These are phyloP conservation scores for Pichia inconspicua DNA, from an alignment of 1,139 yeast species.

Conservation along the genomic window DNA sequence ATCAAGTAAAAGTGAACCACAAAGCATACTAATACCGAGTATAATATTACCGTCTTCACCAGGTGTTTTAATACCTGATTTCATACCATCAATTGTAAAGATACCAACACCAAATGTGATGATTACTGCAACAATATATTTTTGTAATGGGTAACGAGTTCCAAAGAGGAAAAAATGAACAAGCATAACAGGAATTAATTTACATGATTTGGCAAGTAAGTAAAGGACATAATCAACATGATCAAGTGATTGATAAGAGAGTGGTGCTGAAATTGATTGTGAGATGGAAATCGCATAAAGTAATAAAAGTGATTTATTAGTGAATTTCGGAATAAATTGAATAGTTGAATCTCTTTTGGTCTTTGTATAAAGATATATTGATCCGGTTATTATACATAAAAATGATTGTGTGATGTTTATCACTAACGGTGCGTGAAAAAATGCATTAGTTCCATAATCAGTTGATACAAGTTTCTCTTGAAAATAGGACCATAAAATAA, in stretches of 20 bases:
- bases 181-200: slow-evolving; percentile 84
- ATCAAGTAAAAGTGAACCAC: slow-evolving; percentile 65
- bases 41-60: slow-evolving; percentile 36
- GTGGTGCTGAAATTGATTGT: slow-evolving; percentile 75
- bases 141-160: slow-evolving; percentile 64
- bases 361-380: slow-evolving; percentile 40
- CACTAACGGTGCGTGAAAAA: slow-evolving; percentile 67
- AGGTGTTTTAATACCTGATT: slow-evolving; percentile 17
- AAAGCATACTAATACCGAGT: slow-evolving; percentile 53
- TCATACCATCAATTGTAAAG: slow-evolving; percentile 47
- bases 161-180: slow-evolving; percentile 72
- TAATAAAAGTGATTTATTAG: neutral
- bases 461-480: slow-evolving; percentile 84
- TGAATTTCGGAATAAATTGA: slow-evolving; percentile 31
- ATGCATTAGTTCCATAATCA: slow-evolving; percentile 51
- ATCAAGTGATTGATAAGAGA: slow-evolving; percentile 64
- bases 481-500: slow-evolving; percentile 82
- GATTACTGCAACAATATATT: slow-evolving; percentile 64
- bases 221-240: slow-evolving; percentile 84
- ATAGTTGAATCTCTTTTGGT: slow-evolving; percentile 26
- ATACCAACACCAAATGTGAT: slow-evolving; percentile 78
- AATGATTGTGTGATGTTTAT: slow-evolving; percentile 68
- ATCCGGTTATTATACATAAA: slow-evolving; percentile 66
- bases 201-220: slow-evolving; percentile 86
- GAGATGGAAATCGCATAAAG: slow-evolving; percentile 62